These are phyloP conservation scores for Fusarium torulosum DNA, from an alignment of 2,329 filamentous ascomycete species.

Conservation along the genomic window DNA sequence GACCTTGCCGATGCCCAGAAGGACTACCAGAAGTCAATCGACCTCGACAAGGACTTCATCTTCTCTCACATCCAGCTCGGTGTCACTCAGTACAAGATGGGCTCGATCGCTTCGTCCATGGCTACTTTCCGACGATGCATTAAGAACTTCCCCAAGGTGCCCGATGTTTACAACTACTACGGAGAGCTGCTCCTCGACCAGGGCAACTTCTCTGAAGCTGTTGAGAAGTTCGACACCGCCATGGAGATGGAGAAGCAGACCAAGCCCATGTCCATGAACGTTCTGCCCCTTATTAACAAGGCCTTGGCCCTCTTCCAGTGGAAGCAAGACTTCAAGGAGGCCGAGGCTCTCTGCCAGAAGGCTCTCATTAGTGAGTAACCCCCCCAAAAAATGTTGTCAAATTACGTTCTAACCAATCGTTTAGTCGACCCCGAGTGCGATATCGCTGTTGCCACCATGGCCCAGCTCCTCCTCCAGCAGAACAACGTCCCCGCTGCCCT, in stretches of 20 bases:
- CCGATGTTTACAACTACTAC: slow-evolving; percentile 99
- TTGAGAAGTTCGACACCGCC: slow-evolving; percentile 98
- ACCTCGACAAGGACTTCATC: slow-evolving; percentile 95
- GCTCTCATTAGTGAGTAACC: slow-evolving; percentile 87
- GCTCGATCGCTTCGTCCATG: slow-evolving; percentile 97
- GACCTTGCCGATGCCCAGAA: slow-evolving; percentile 95
- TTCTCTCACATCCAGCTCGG: slow-evolving; percentile 99
- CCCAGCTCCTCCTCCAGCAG: slow-evolving; percentile 95
- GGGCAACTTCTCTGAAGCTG: slow-evolving; percentile 93
- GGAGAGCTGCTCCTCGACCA: slow-evolving; percentile 97
- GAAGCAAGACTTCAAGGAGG: slow-evolving; percentile 96
- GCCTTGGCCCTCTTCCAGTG: slow-evolving; percentile 96
- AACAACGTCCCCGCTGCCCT: slow-evolving; percentile 96
- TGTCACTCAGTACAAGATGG: slow-evolving; percentile 99
- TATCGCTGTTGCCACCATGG: slow-evolving; percentile 98
- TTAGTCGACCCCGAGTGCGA: slow-evolving; percentile 97
- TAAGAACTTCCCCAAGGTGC: slow-evolving; percentile 97
- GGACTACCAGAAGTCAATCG: slow-evolving; percentile 99
- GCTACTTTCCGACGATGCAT: slow-evolving; percentile 97
- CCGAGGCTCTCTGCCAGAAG: slow-evolving; percentile 96
- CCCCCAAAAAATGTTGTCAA: slow-evolving; percentile 24
- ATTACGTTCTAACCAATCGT: slow-evolving; percentile 51
- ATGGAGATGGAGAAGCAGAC: slow-evolving; percentile 97
- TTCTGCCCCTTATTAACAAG: slow-evolving; percentile 98
- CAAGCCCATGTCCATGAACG: slow-evolving; percentile 96